These are phyloP conservation scores for Microdochium nivale DNA, from an alignment of 2,329 filamentous ascomycete genomes.

Conservation along the genomic window DNA sequence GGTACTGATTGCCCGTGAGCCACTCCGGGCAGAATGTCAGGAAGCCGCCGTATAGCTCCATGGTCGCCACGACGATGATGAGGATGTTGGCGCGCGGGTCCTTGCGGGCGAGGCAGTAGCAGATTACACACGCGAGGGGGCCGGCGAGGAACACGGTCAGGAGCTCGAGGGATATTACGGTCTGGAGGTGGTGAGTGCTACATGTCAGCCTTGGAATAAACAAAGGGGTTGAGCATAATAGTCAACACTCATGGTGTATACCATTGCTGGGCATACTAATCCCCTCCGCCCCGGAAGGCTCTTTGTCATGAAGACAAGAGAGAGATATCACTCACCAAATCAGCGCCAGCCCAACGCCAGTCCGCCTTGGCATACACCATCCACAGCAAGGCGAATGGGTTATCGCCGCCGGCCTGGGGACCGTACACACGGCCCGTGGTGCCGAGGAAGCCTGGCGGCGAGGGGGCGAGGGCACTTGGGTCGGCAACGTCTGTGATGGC, in stretches of 20 bases:
- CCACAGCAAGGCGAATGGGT: constrained; percentile 52
- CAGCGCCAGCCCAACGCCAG: constrained; percentile 53
- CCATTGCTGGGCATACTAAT: too few species aligned
- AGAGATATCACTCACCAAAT: constrained; percentile 35
- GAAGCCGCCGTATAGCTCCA: constrained; percentile 60
- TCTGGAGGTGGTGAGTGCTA: constrained; percentile 19
- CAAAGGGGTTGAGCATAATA: neutral
- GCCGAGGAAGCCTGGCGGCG: constrained; percentile 44
- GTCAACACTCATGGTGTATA: too few species aligned
- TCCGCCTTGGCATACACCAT: constrained; percentile 62
- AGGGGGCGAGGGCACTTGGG: constrained; percentile 31
- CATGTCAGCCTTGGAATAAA: neutral
- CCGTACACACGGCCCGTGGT: constrained; percentile 42
- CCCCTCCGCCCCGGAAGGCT: too few species aligned
- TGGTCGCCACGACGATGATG: constrained; percentile 58
- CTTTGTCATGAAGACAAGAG: neutral
- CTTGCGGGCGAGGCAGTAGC: constrained; percentile 48
- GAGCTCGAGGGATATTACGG: constrained; percentile 56
- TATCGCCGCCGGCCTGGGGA: constrained; percentile 44
- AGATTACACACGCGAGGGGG: constrained; percentile 49
- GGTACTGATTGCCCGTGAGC: constrained; percentile 52
- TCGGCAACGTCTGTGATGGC: constrained; percentile 24
- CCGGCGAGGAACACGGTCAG: constrained; percentile 57
- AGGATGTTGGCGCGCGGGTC: constrained; percentile 47
- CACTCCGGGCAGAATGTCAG: constrained; percentile 67